Evolutionary conservation across 352 stramenopile genomes (phyloP).

Genomic region (Aphanomyces invadans): DNA sequence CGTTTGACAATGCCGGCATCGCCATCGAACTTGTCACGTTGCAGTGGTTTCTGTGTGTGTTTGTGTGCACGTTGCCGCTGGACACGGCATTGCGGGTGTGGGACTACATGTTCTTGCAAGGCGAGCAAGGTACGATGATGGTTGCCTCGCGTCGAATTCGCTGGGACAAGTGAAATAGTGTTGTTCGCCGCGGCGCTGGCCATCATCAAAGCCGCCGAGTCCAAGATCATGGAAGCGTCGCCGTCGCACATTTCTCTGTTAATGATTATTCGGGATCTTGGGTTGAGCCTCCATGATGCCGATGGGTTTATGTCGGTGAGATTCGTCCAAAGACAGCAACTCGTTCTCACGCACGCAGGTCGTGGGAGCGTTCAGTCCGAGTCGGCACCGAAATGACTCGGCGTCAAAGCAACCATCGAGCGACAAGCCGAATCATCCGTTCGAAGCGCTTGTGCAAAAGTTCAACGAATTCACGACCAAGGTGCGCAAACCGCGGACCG

Average conservation of each 20-base stretch:
- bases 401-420: too few relatives aligned
- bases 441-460: slow-evolving; percentile 16
- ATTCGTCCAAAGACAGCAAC: background rate
- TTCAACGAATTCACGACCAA: slow-evolving; percentile 11
- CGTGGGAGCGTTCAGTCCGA: too few relatives aligned
- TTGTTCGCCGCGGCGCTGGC: slow-evolving; percentile 41
- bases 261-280: slow-evolving; percentile 36
- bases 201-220: slow-evolving; percentile 38
- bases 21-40: slow-evolving; percentile 70
- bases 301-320: slow-evolving; percentile 33
- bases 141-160: too few relatives aligned
- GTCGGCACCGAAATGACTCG: too few relatives aligned
- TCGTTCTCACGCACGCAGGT: too few relatives aligned
- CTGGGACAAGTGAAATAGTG: too few relatives aligned
- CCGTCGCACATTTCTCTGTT: slow-evolving; percentile 36
- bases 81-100: slow-evolving; percentile 61
- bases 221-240: slow-evolving; percentile 29
- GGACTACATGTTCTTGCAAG: slow-evolving; percentile 72
- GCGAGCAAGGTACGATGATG: slow-evolving; percentile 34
- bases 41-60: slow-evolving; percentile 79
- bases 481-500: background rate
- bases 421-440: background rate
- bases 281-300: slow-evolving; percentile 45
- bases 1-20: slow-evolving; percentile 35
- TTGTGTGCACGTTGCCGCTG: slow-evolving; percentile 70